phyloP scores from a whole-genome alignment of 805 yeast genomes.

The Schizosaccharomyces octosporus region DNA sequence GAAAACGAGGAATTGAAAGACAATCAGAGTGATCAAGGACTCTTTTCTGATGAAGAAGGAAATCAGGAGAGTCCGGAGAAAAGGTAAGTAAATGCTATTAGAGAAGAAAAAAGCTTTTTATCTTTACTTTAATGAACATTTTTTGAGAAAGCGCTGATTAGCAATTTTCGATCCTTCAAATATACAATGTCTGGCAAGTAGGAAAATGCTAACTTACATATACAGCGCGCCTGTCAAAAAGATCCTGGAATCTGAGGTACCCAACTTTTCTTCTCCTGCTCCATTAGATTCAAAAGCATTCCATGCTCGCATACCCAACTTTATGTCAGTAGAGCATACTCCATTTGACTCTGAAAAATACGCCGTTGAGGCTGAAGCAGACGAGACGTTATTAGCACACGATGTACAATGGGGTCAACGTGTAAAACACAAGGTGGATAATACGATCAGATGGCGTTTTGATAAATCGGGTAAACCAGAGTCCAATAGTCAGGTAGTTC shows the following conservation, averaged over 20 bases:
- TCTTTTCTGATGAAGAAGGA: too few species aligned
- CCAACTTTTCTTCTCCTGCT: not conserved
- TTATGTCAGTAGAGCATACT: not conserved
- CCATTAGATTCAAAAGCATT: not conserved
- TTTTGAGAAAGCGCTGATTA: too few species aligned
- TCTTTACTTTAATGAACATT: too few species aligned
- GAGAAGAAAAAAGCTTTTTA: too few species aligned
- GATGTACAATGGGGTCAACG: not conserved
- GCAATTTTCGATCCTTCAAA: too few species aligned
- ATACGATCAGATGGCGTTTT: conserved; percentile 86
- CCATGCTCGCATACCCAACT: not conserved
- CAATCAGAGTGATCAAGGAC: not conserved
- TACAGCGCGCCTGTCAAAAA: not conserved
- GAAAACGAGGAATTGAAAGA: not conserved
- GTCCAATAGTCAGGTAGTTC: conserved; percentile 68
- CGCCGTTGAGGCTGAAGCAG: not conserved
- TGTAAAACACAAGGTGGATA: conserved; percentile 28
- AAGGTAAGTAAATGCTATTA: too few species aligned
- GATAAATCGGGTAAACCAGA: conserved; percentile 49
- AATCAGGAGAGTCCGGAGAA: too few species aligned
- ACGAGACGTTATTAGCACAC: not conserved
- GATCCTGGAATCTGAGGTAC: not conserved
- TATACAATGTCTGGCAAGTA: too few species aligned
- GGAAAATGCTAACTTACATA: not conserved
- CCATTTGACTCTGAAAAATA: not conserved